Percentiles rank a stretch among this genome's conserved stretches.
Conservation (phyloP, 768 basidiomycete species). For the Hysterangium stoloniferum region DNA sequence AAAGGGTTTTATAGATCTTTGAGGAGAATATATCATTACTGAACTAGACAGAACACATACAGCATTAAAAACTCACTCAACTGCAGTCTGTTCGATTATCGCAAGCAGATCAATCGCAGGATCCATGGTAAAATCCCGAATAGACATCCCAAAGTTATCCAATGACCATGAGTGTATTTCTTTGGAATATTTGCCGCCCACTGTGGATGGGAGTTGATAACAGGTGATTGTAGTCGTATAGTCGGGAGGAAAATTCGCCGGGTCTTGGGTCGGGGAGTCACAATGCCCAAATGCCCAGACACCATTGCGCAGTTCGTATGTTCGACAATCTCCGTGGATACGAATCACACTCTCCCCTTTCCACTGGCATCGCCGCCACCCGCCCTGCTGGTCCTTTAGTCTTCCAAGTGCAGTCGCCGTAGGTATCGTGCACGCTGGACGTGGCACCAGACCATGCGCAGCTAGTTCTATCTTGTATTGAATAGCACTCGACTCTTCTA, state of each 20-base stretch:
- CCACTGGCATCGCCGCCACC: conserved; percentile 7
- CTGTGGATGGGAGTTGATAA: conserved; percentile 2
- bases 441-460: background rate
- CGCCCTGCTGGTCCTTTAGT: conserved; percentile 7
- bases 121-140: conserved; percentile 10
- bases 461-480: conserved; percentile 9
- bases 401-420: background rate
- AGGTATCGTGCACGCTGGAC: background rate
- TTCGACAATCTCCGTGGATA: background rate
- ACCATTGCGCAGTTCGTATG: conserved; percentile 9
- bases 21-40: background rate
- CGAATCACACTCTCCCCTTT: background rate
- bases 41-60: no score
- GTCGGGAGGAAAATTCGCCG: background rate
- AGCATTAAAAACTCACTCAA: background rate
- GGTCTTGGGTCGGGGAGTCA: background rate
- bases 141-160: conserved; percentile 1
- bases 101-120: conserved; percentile 7
- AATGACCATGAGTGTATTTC: background rate
- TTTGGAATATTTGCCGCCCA: background rate
- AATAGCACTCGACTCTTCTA: background rate
- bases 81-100: conserved; percentile 2
- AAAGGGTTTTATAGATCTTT: conserved; percentile 1
- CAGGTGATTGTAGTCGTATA: conserved; percentile 9
- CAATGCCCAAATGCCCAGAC: conserved; percentile 5